A percentile compares a stretch with the other conserved stretches of the same genome.
These are phyloP conservation scores for Globisporangium megalacanthum DNA, from an alignment of 352 stramenopile species.

Conservation along the genomic window DNA sequence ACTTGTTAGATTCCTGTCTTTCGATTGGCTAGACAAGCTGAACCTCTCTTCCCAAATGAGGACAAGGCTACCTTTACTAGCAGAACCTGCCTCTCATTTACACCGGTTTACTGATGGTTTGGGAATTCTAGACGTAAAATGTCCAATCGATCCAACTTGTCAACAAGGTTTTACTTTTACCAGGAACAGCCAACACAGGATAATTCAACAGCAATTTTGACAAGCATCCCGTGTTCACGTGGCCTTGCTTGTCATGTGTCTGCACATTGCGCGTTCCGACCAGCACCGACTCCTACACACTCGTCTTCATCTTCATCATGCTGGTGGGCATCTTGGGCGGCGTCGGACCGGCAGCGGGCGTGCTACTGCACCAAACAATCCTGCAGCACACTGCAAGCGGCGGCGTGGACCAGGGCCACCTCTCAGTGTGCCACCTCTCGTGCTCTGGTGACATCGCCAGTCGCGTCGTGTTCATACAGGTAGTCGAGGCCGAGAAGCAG, in stretches of 20 bases:
- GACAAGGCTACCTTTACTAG: neutral
- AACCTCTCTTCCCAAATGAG: neutral
- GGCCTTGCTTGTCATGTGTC: too few species aligned
- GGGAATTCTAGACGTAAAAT: too few species aligned
- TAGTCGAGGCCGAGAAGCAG: slow-evolving; percentile 3
- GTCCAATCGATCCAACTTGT: too few species aligned
- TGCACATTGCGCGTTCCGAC: too few species aligned
- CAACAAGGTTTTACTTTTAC: too few species aligned
- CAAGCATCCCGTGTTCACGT: too few species aligned
- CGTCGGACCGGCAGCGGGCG: slow-evolving; percentile 36
- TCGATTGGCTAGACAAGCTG: neutral
- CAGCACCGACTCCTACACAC: neutral
- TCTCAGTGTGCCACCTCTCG: slow-evolving; percentile 44
- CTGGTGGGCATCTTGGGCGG: slow-evolving; percentile 48
- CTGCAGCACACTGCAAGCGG: slow-evolving; percentile 39
- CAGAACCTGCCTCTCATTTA: neutral
- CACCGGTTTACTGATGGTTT: too few species aligned
- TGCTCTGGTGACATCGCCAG: slow-evolving; percentile 34
- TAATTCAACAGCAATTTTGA: too few species aligned
- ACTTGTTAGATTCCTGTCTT: neutral
- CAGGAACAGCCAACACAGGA: too few species aligned
- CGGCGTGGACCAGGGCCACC: slow-evolving; percentile 42
- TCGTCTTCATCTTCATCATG: neutral
- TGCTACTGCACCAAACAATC: slow-evolving; percentile 50
- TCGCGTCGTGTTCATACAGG: slow-evolving; percentile 26